Conservation (phyloP, 2,329 filamentous ascomycete species). For the Xylariaceae sp. region DNA sequence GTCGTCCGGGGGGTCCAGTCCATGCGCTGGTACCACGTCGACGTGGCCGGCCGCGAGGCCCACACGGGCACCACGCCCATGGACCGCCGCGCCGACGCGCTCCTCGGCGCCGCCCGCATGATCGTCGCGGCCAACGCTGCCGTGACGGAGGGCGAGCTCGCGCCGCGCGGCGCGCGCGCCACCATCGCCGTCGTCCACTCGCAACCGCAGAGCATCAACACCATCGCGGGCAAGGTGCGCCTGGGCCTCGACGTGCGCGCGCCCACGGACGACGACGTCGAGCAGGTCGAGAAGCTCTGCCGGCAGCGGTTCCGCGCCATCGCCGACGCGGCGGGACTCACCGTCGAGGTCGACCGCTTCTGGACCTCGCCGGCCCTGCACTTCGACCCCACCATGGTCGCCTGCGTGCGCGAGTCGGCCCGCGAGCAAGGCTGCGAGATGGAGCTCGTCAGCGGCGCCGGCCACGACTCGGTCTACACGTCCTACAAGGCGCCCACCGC, state of each 20-base stretch:
- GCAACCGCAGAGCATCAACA: conserved; percentile 7
- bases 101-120: conserved; percentile 15
- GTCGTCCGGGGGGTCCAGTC: conserved; percentile 13
- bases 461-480: conserved; percentile 23
- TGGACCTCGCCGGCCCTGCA: conserved; percentile 11
- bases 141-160: conserved; percentile 7
- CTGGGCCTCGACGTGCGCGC: conserved; percentile 5
- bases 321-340: conserved; percentile 9
- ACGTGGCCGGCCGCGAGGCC: conserved; percentile 24
- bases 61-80: conserved; percentile 27
- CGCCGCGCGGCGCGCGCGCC: conserved; percentile 1
- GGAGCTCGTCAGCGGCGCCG: conserved; percentile 11
- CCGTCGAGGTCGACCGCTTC: conserved; percentile 6
- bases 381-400: conserved; percentile 15
- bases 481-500: conserved; percentile 18
- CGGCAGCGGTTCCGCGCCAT: conserved; percentile 8
- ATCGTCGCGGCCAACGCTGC: conserved; percentile 8
- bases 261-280: conserved; percentile 6
- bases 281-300: conserved; percentile 8
- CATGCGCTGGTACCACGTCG: conserved; percentile 20
- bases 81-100: conserved; percentile 16
- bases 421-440: conserved; percentile 14
- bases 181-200: conserved; percentile 15
- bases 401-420: conserved; percentile 12
- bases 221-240: conserved; percentile 4